These are phyloP conservation scores for Trichosporon ovoides DNA, from an alignment of 1,284 basidiomycete genomes.

Conservation along the genomic window DNA sequence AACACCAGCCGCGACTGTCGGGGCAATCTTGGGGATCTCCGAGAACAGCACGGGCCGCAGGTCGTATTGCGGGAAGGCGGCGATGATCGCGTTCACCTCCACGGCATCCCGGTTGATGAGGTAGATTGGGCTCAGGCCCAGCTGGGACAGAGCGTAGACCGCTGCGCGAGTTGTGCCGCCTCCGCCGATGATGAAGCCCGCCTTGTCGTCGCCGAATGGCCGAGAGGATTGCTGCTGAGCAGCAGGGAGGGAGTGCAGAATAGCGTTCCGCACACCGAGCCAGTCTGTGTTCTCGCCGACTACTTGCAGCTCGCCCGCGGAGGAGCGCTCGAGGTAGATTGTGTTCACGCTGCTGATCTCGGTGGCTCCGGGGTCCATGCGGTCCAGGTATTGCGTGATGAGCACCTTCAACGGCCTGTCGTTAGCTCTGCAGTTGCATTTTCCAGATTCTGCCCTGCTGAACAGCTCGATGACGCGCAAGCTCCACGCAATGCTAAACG, in stretches of 20 bases:
- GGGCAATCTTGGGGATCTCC: not conserved
- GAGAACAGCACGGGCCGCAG: not conserved
- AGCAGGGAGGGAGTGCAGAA: not conserved
- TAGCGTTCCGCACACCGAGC: slow-evolving; percentile 53
- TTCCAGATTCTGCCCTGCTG: too few species aligned
- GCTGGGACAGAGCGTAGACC: slow-evolving; percentile 67
- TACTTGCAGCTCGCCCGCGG: slow-evolving; percentile 54
- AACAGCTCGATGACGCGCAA: too few species aligned
- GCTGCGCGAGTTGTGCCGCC: slow-evolving; percentile 80
- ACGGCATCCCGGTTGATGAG: slow-evolving; percentile 62
- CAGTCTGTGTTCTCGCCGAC: slow-evolving; percentile 86
- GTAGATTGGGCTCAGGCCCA: slow-evolving; percentile 65
- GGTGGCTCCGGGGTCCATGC: slow-evolving; percentile 66
- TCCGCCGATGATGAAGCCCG: slow-evolving; percentile 63
- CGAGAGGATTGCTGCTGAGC: not conserved
- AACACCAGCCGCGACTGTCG: slow-evolving; percentile 13
- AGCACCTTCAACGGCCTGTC: slow-evolving; percentile 72
- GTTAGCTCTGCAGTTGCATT: too few species aligned
- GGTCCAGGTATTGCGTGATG: slow-evolving; percentile 68
- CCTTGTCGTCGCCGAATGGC: slow-evolving; percentile 4
- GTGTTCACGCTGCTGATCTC: slow-evolving; percentile 84
- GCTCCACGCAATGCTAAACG: too few species aligned
- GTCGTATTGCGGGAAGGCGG: slow-evolving; percentile 10
- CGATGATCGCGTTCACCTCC: slow-evolving; percentile 12
- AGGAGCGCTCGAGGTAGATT: slow-evolving; percentile 56